These are phyloP conservation scores for Raphanus hybrid DNA, from an alignment of 441 rosid species.

Conservation along the genomic window DNA sequence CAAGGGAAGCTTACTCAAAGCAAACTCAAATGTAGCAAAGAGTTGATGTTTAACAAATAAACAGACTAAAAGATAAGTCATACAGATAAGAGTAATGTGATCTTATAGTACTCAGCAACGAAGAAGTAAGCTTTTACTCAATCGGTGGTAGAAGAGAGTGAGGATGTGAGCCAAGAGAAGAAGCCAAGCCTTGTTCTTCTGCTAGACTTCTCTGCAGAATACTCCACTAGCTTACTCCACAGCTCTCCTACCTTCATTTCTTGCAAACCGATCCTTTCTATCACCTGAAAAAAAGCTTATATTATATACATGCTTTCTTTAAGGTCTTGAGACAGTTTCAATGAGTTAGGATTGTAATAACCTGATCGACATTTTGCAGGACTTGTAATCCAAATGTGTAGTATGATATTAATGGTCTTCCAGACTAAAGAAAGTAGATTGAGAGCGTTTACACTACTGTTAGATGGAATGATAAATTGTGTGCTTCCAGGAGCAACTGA, in stretches of 20 bases:
- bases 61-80: background rate
- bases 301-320: slow-evolving; percentile 16
- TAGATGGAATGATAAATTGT: background rate
- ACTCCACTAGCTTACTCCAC: slow-evolving; percentile 34
- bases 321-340: background rate
- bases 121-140: background rate
- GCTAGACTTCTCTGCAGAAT: slow-evolving; percentile 25
- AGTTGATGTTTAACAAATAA: background rate
- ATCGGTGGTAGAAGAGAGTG: slow-evolving; percentile 16
- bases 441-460: background rate
- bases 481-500: background rate
- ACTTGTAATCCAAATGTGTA: slow-evolving; percentile 40
- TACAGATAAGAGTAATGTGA: background rate
- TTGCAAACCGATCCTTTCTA: background rate
- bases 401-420: slow-evolving; percentile 18
- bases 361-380: slow-evolving; percentile 29
- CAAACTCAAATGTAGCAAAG: background rate
- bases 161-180: slow-evolving; percentile 34
- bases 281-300: slow-evolving; percentile 30
- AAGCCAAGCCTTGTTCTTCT: slow-evolving; percentile 30
- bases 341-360: background rate
- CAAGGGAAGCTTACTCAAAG: background rate
- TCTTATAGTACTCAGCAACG: background rate
- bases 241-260: slow-evolving; percentile 35
- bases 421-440: background rate